These are phyloP conservation scores for Mucor indicus DNA, from an alignment of 371 early-diverging fungal genomes.

Conservation along the genomic window DNA sequence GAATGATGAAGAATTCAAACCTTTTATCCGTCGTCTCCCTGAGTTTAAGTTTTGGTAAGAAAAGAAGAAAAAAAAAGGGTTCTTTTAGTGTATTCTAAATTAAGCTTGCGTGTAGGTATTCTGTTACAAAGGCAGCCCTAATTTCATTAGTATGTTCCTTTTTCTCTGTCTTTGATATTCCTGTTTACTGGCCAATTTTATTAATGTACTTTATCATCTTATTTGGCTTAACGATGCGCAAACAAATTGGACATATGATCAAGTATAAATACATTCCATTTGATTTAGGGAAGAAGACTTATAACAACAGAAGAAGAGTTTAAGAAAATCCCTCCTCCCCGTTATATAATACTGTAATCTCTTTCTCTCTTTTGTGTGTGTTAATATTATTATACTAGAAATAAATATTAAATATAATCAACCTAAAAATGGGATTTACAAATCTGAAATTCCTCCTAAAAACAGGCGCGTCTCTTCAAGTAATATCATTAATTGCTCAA, in stretches of 20 bases:
- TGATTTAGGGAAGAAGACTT: conserved; percentile 92
- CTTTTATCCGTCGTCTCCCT: conserved; percentile 98
- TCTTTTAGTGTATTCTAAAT: neutral
- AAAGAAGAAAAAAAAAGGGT: neutral
- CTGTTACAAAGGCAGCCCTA: conserved; percentile 75
- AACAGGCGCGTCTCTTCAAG: too few species aligned
- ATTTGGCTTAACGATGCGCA: conserved; percentile 91
- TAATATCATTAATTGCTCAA: too few species aligned
- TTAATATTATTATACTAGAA: too few species aligned
- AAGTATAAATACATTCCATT: conserved; percentile 98
- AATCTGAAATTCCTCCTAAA: too few species aligned
- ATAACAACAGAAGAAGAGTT: conserved; percentile 28
- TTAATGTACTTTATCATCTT: conserved; percentile 95
- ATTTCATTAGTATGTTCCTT: conserved; percentile 84
- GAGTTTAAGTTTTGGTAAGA: conserved; percentile 99
- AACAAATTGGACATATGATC: conserved; percentile 97
- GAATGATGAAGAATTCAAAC: conserved; percentile 95
- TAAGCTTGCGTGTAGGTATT: conserved; percentile 55
- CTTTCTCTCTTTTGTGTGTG: too few species aligned
- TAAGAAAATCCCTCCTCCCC: too few species aligned
- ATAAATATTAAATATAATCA: too few species aligned
- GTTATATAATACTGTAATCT: too few species aligned
- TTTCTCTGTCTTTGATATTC: conserved; percentile 91
- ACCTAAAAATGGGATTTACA: too few species aligned
- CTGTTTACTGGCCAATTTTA: conserved; percentile 95